phyloP scores from a whole-genome alignment of 1,284 basidiomycete genomes.

The Puccinia triticina region DNA sequence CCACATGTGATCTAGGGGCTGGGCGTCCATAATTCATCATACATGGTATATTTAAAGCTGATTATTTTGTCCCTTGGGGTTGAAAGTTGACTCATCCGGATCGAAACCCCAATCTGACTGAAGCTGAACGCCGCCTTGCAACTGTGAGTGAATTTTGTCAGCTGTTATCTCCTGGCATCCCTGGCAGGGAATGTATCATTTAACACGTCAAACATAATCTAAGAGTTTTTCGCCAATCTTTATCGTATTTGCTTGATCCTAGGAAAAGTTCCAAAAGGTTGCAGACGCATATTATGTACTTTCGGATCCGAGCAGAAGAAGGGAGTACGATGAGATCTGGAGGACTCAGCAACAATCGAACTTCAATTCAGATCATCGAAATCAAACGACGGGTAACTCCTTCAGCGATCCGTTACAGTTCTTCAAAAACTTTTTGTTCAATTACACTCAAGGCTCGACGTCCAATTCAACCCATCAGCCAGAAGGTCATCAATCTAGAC shows the following conservation, averaged over 20 bases:
- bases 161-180: not conserved
- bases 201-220: not conserved
- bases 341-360: conserved; percentile 61
- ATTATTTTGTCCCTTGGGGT: not conserved
- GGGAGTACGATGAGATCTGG: conserved; percentile 77
- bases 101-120: conserved; percentile 32
- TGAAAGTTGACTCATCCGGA: conserved; percentile 40
- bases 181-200: not conserved
- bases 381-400: conserved; percentile 53
- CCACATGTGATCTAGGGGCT: not conserved
- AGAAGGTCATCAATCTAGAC: not conserved
- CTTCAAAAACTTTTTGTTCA: conserved; percentile 65
- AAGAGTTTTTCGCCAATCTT: not conserved
- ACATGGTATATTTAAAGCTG: not conserved
- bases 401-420: conserved; percentile 19
- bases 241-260: not conserved
- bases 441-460: conserved; percentile 64
- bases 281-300: conserved; percentile 96
- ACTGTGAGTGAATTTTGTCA: not conserved
- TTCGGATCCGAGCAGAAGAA: conserved; percentile 72
- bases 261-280: conserved; percentile 64
- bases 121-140: conserved; percentile 13
- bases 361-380: conserved; percentile 66
- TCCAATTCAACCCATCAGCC: not conserved
- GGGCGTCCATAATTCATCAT: not conserved